phyloP scores from a whole-genome alignment of 2,329 filamentous ascomycete genomes.

The Beauveria bassiana region DNA sequence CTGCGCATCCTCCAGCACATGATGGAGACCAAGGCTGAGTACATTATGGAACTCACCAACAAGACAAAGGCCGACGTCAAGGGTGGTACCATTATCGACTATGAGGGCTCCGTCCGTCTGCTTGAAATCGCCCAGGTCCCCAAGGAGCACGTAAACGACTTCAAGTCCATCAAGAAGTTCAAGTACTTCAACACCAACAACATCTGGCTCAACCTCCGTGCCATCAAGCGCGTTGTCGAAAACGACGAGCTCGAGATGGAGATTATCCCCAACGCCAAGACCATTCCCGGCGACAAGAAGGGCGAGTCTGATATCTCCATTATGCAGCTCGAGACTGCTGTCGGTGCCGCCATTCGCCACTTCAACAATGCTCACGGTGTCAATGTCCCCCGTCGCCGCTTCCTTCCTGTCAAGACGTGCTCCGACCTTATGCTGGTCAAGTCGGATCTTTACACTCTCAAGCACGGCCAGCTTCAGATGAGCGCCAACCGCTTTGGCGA shows the following conservation, averaged over 20 bases:
- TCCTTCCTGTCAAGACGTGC: constrained; percentile 99
- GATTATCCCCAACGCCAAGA: constrained; percentile 99
- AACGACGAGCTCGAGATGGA: constrained; percentile 98
- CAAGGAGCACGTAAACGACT: constrained; percentile 99
- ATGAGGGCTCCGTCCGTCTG: constrained; percentile 91
- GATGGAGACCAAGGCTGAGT: constrained; percentile 94
- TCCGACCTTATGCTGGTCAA: constrained; percentile 99
- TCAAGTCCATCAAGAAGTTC: constrained; percentile 99
- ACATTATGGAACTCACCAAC: constrained; percentile 99
- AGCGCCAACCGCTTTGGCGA: constrained; percentile 94
- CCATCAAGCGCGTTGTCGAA: constrained; percentile 97
- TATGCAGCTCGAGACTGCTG: constrained; percentile 95
- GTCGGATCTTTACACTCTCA: constrained; percentile 96
- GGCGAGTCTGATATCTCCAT: constrained; percentile 97
- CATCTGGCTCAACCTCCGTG: constrained; percentile 98
- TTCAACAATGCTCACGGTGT: constrained; percentile 98
- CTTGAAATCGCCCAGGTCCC: constrained; percentile 98
- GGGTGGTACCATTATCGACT: constrained; percentile 99
- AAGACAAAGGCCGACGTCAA: constrained; percentile 99
- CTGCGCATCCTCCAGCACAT: constrained; percentile 98
- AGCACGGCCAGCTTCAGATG: constrained; percentile 97
- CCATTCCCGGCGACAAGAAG: constrained; percentile 98
- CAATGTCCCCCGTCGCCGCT: constrained; percentile 93
- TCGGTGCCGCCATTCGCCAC: constrained; percentile 96
- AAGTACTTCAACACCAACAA: constrained; percentile 99